Conservation (phyloP, 2,329 filamentous ascomycete genomes). For the Ceratocystiopsis brevicomis region DNA sequence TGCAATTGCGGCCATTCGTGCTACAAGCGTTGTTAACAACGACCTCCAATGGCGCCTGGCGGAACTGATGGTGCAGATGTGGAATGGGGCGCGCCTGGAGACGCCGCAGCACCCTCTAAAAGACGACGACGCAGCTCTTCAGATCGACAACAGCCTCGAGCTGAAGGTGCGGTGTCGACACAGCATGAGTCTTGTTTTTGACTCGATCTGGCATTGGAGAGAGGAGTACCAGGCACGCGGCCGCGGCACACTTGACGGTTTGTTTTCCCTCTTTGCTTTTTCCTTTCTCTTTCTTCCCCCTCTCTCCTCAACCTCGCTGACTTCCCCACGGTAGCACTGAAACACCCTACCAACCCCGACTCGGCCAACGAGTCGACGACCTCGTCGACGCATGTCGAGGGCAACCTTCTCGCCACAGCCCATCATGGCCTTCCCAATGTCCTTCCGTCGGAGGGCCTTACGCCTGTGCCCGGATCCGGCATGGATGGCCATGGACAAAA, state of each 20-base stretch:
- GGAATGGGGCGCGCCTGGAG: constrained; percentile 48
- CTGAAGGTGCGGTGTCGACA: constrained; percentile 68
- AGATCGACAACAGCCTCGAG: constrained; percentile 52
- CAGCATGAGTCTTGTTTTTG: constrained; percentile 71
- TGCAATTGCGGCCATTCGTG: constrained; percentile 50
- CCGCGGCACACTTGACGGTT: constrained; percentile 52
- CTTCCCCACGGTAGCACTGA: constrained; percentile 35
- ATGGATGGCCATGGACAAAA: constrained; percentile 25
- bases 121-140: constrained; percentile 28
- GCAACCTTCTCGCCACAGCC: constrained; percentile 29
- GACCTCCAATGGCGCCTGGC: constrained; percentile 64
- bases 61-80: constrained; percentile 75
- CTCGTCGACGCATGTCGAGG: constrained; percentile 46
- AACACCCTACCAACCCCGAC: constrained; percentile 74
- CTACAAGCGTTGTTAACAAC: constrained; percentile 57
- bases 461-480: constrained; percentile 25
- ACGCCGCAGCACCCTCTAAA: constrained; percentile 23
- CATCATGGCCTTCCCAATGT: constrained; percentile 29
- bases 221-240: constrained; percentile 59
- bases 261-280: constrained; percentile 15
- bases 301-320: constrained; percentile 8
- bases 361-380: constrained; percentile 55
- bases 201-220: constrained; percentile 73
- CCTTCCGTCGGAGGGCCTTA: constrained; percentile 30
- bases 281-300: not conserved